These are phyloP conservation scores for Rosellinia necatrix DNA, from an alignment of 2,329 filamentous ascomycete species.

Conservation along the genomic window DNA sequence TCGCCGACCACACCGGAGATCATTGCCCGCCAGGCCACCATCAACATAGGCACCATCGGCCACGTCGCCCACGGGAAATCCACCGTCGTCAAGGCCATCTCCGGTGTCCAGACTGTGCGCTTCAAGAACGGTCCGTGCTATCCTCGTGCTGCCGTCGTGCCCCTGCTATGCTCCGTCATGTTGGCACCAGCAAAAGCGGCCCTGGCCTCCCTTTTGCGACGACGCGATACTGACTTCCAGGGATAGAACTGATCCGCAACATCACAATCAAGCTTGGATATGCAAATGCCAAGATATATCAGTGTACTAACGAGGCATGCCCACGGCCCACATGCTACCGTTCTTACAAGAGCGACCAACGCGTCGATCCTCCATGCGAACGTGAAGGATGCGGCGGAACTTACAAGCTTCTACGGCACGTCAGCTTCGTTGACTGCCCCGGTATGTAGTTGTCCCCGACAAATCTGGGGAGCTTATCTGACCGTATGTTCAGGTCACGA, in stretches of 20 bases:
- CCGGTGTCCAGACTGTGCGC: constrained; percentile 95
- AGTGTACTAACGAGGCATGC: constrained; percentile 91
- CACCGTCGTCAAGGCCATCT: constrained; percentile 98
- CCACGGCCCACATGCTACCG: constrained; percentile 93
- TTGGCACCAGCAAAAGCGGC: background rate
- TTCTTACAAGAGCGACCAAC: constrained; percentile 98
- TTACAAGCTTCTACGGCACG: constrained; percentile 87
- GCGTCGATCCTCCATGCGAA: constrained; percentile 95
- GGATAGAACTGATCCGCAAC: constrained; percentile 89
- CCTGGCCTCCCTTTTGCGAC: background rate
- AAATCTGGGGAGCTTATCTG: background rate
- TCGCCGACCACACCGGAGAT: constrained; percentile 93
- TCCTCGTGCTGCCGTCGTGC: too few species aligned
- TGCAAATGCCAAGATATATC: constrained; percentile 29
- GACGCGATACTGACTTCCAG: constrained; percentile 5
- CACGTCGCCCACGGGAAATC: constrained; percentile 99
- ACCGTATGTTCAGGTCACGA: constrained; percentile 69
- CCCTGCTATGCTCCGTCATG: background rate
- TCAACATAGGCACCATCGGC: constrained; percentile 98
- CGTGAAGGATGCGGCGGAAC: constrained; percentile 86
- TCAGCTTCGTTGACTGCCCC: constrained; percentile 97
- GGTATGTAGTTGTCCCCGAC: constrained; percentile 42
- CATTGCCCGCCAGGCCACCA: constrained; percentile 95
- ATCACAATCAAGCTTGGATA: constrained; percentile 73
- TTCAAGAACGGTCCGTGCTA: constrained; percentile 81